Percentiles rank a stretch among this genome's conserved stretches.
Evolutionary conservation across 805 yeast genomes (phyloP).

Genomic region (Wickerhamiella vanderwaltii): DNA sequence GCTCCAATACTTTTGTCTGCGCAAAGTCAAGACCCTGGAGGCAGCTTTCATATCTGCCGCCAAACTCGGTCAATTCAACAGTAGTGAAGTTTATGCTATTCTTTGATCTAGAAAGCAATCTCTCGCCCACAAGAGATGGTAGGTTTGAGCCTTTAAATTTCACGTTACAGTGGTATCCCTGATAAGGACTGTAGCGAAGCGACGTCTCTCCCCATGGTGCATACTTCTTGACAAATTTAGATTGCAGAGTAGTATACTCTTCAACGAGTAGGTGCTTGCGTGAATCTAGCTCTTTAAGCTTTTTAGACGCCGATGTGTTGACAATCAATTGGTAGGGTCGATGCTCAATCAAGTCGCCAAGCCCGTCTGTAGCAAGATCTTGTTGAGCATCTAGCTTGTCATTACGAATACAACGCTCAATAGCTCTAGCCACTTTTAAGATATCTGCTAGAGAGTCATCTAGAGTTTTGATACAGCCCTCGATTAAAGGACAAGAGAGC

Average conservation of each 20-base stretch:
- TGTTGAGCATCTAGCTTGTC: too few relatives aligned
- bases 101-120: not conserved
- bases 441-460: not conserved
- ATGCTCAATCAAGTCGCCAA: too few relatives aligned
- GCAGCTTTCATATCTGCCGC: slow-evolving; percentile 35
- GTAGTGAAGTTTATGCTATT: slow-evolving; percentile 1
- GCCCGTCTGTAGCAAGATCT: too few relatives aligned
- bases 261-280: too few relatives aligned
- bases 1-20: slow-evolving; percentile 43
- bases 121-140: not conserved
- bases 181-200: not conserved
- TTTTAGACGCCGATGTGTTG: too few relatives aligned
- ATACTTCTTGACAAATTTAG: too few relatives aligned
- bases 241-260: too few relatives aligned
- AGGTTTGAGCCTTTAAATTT: not conserved
- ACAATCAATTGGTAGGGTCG: too few relatives aligned
- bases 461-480: not conserved
- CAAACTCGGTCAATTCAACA: slow-evolving; percentile 30
- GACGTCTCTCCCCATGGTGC: not conserved
- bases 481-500: not conserved
- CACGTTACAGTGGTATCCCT: slow-evolving; percentile 4
- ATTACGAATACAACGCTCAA: too few relatives aligned
- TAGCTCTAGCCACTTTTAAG: not conserved
- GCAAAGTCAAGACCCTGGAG: slow-evolving; percentile 39
- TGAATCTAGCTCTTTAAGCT: too few relatives aligned